These are phyloP conservation scores for Pseudonitzschia pungens DNA, from an alignment of 108 stramenopile species.

Conservation along the genomic window DNA sequence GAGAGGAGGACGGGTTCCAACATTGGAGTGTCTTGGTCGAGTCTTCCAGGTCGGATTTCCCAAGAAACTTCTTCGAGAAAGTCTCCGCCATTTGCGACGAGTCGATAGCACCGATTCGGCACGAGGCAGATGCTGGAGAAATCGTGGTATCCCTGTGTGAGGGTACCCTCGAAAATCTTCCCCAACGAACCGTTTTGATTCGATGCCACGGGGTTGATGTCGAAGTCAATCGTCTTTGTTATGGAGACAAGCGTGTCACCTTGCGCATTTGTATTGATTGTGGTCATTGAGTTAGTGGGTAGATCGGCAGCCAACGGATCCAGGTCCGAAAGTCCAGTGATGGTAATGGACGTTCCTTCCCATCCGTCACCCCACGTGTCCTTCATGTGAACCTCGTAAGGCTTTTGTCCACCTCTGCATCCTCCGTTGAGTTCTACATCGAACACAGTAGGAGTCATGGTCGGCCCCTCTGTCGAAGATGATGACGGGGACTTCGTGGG, in stretches of 20 bases:
- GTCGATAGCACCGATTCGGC: conserved; percentile 39
- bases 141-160: conserved; percentile 16
- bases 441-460: conserved; percentile 16
- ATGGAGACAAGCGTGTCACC: conserved; percentile 25
- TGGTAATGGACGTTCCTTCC: conserved; percentile 25
- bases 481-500: conserved; percentile 17
- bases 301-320: conserved; percentile 19
- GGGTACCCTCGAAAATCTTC: conserved; percentile 29
- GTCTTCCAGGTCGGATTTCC: conserved; percentile 22
- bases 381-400: conserved; percentile 38
- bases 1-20: conserved; percentile 19
- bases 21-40: background rate
- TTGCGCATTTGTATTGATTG: conserved; percentile 11
- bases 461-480: conserved; percentile 9
- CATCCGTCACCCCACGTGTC: conserved; percentile 46
- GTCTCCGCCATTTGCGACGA: conserved; percentile 24
- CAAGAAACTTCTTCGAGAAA: conserved; percentile 38
- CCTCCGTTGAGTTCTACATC: conserved; percentile 26
- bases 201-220: background rate
- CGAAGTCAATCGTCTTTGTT: conserved; percentile 25
- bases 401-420: conserved; percentile 21
- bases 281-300: conserved; percentile 18
- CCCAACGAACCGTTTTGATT: conserved; percentile 20
- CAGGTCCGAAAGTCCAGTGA: conserved; percentile 25
- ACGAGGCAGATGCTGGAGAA: conserved; percentile 28